Evolutionary conservation across 345 rosid genomes (phyloP).

Genomic region (Laguncularia racemosa): DNA sequence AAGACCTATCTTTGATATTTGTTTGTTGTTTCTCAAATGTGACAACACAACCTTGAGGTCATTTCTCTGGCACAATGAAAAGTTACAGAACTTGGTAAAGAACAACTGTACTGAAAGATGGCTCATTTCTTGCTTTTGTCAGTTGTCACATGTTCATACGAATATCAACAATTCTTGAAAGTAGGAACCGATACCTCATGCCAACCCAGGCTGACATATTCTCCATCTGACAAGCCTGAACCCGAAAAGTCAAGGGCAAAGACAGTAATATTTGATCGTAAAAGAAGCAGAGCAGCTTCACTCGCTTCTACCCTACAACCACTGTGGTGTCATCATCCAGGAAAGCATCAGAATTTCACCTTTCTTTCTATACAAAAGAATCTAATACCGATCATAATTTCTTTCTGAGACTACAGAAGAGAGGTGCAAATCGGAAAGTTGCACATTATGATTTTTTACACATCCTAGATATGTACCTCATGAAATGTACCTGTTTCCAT

Average conservation of each 20-base stretch:
- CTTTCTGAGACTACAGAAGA: background rate
- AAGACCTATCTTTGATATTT: slow-evolving; percentile 37
- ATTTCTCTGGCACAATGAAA: slow-evolving; percentile 25
- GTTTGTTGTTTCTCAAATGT: slow-evolving; percentile 31
- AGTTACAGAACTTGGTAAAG: background rate
- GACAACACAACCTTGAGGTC: slow-evolving; percentile 43
- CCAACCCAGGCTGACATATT: slow-evolving; percentile 41
- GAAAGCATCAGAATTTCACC: too few species aligned
- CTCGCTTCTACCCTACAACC: slow-evolving; percentile 51
- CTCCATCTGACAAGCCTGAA: slow-evolving; percentile 47
- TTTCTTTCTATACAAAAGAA: background rate
- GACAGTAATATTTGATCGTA: slow-evolving; percentile 44
- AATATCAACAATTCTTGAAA: background rate
- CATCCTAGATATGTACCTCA: background rate
- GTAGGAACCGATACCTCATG: slow-evolving; percentile 26
- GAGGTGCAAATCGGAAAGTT: background rate
- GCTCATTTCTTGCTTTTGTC: background rate
- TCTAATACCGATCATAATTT: background rate
- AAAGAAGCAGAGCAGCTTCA: slow-evolving; percentile 41
- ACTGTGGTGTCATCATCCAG: slow-evolving; percentile 14
- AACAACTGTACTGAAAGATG: too few species aligned
- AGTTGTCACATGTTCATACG: background rate
- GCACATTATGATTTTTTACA: background rate
- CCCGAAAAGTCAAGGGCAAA: slow-evolving; percentile 50
- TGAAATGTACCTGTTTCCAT: slow-evolving; percentile 76